Conservation (phyloP, 2,329 filamentous ascomycete genomes). For the Plectosphaerella sp. region DNA sequence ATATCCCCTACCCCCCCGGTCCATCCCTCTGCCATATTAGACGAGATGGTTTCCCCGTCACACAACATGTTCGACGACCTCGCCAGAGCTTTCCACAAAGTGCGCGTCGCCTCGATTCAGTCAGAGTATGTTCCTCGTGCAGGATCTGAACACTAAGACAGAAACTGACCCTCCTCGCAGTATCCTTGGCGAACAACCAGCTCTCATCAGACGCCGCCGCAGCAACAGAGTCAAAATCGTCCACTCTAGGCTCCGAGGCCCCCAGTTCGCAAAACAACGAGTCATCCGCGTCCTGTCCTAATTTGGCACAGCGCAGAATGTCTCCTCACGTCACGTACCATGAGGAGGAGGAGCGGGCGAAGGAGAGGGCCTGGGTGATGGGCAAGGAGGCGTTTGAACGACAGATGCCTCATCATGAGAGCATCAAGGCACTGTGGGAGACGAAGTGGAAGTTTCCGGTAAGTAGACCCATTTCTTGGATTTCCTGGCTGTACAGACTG, state of each 20-base stretch:
- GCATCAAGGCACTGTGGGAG: slow-evolving; percentile 64
- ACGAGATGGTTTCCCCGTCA: slow-evolving; percentile 2
- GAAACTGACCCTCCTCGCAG: background rate
- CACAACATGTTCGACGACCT: slow-evolving; percentile 33
- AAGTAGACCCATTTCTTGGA: slow-evolving; percentile 17
- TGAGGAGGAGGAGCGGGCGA: slow-evolving; percentile 6
- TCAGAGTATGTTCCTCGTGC: slow-evolving; percentile 33
- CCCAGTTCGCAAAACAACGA: slow-evolving; percentile 26
- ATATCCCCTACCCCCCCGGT: too few relatives aligned
- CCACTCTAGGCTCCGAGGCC: slow-evolving; percentile 14
- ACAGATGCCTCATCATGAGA: slow-evolving; percentile 52
- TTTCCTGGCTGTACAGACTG: background rate
- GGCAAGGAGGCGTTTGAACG: slow-evolving; percentile 35
- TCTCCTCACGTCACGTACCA: slow-evolving; percentile 17
- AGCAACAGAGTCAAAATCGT: slow-evolving; percentile 19
- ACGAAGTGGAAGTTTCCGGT: slow-evolving; percentile 71
- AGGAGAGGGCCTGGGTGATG: slow-evolving; percentile 35
- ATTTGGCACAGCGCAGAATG: slow-evolving; percentile 14
- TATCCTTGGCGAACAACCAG: too few relatives aligned
- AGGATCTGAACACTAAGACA: background rate
- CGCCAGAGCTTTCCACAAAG: slow-evolving; percentile 35
- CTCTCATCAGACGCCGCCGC: slow-evolving; percentile 15
- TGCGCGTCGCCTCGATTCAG: slow-evolving; percentile 44
- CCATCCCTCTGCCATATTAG: too few relatives aligned
- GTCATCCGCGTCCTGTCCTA: slow-evolving; percentile 19